These are phyloP conservation scores for Vanderwaltozyma tropicalis DNA, from an alignment of 805 yeast species.

Conservation along the genomic window DNA sequence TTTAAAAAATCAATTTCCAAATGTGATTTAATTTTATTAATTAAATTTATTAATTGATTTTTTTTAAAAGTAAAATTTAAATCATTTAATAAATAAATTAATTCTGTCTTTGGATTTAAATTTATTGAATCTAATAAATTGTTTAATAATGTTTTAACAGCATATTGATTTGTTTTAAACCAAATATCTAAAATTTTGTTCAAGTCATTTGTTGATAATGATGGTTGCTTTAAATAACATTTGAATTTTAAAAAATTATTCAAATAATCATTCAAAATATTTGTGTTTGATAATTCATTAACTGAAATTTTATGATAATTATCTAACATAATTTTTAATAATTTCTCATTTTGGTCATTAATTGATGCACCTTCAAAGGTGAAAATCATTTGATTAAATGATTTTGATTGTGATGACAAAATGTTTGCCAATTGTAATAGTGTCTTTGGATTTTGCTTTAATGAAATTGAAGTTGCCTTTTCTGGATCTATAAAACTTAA, in stretches of 20 bases:
- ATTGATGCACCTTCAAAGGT: slow-evolving; percentile 8
- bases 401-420: slow-evolving; percentile 14
- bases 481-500: slow-evolving; percentile 11
- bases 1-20: not conserved
- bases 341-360: not conserved
- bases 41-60: slow-evolving; percentile 7
- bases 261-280: slow-evolving; percentile 7
- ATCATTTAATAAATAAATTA: slow-evolving; percentile 11
- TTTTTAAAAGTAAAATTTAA: slow-evolving; percentile 13
- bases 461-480: not conserved
- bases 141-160: slow-evolving; percentile 20
- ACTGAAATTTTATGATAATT: not conserved
- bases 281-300: not conserved
- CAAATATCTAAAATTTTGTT: slow-evolving; percentile 17
- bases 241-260: slow-evolving; percentile 22
- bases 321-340: not conserved
- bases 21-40: slow-evolving; percentile 1
- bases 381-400: slow-evolving; percentile 10
- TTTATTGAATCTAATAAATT: slow-evolving; percentile 25
- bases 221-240: slow-evolving; percentile 16
- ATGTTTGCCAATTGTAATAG: slow-evolving; percentile 22
- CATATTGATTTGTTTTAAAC: slow-evolving; percentile 11
- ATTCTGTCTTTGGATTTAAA: slow-evolving; percentile 14
- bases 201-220: slow-evolving; percentile 11
- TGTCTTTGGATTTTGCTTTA: slow-evolving; percentile 12